phyloP scores from a whole-genome alignment of 371 early-diverging fungal species.

The Apophysomyces ossiformis region DNA sequence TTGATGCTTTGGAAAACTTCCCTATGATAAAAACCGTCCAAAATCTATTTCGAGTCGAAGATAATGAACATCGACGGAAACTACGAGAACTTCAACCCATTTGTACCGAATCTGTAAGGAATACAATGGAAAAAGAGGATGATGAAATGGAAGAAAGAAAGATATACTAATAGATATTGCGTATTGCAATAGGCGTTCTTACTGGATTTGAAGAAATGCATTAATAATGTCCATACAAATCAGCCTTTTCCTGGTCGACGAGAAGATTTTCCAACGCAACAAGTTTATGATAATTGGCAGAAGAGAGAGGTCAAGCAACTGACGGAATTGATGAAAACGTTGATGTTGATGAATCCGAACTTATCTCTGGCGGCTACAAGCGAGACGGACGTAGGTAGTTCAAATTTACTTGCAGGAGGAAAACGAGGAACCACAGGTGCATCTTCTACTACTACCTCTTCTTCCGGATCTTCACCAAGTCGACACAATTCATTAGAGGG shows the following conservation, averaged over 20 bases:
- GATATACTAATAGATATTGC: background rate
- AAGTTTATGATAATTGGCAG: constrained; percentile 52
- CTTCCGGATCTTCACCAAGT: background rate
- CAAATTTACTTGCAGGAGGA: constrained; percentile 35
- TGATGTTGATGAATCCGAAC: constrained; percentile 49
- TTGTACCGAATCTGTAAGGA: constrained; percentile 53
- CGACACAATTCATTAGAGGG: constrained; percentile 3
- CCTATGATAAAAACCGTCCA: constrained; percentile 52
- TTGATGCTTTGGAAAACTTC: constrained; percentile 45
- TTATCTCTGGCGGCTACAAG: constrained; percentile 33
- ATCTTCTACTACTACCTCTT: background rate
- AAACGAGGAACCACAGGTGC: background rate
- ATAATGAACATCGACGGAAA: constrained; percentile 43
- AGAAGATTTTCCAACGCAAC: constrained; percentile 48
- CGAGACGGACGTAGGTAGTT: constrained; percentile 44
- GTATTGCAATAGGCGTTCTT: constrained; percentile 35
- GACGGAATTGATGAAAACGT: constrained; percentile 48
- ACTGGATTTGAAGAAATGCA: constrained; percentile 51
- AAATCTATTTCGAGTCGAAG: constrained; percentile 45
- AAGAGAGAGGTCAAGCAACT: constrained; percentile 51
- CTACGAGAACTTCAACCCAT: constrained; percentile 44
- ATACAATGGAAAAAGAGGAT: background rate
- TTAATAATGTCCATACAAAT: constrained; percentile 51
- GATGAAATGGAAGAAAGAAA: background rate
- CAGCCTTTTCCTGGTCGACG: constrained; percentile 53